Evolutionary conservation across 176 grass and related monocot genomes (phyloP), one percentile per base, ranked within the genome.

Genomic region (Stipa capillata): DNA sequence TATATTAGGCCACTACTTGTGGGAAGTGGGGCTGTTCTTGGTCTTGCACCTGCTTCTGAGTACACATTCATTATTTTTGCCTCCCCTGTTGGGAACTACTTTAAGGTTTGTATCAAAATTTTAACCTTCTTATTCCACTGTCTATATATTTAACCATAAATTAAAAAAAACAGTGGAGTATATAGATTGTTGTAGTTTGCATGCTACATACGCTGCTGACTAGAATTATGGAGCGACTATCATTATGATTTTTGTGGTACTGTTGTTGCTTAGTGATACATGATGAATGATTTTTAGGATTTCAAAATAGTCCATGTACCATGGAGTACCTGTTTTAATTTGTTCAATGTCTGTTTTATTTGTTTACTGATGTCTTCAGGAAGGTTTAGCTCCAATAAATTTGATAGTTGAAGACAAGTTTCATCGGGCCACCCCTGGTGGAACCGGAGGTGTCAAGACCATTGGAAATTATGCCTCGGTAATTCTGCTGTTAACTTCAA

Each of bases 381-480:
- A 98, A 89, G 96, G 96, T 78, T 89, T 94, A 85, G 88, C 96
- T 31, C 96, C 92, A 32, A 92, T 98, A 85, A 91, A 98, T 79
- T 87, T 98, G 69, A 87, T 98, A 76, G 90, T 98, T 83, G 92
- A 94, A 93, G 83, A 87, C 60, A 85, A 91, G 9, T 92, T 92
- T 55, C 92, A 98, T 80, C 92, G 92, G 49, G 96, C 96, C 24
- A 42, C 92, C 15, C 90, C 87, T 80, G 96, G 96, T 85, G 96
- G 96, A 77, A 98, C 96, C 52, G 92, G 96, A 75, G 71, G 88
- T 73, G 90, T 98, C 59, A 98, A 98, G 87, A 94, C 87, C 37
- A 92, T 94, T 5, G 96, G 96, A 74, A 98, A 98, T 85, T 98
- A 98, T 91, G 92, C 96, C 74, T 90, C 92, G 59, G 96, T 98